Evolutionary conservation across 208 protist genomes (phyloP).

Genomic region (Kentomonas sorsogonicus): DNA sequence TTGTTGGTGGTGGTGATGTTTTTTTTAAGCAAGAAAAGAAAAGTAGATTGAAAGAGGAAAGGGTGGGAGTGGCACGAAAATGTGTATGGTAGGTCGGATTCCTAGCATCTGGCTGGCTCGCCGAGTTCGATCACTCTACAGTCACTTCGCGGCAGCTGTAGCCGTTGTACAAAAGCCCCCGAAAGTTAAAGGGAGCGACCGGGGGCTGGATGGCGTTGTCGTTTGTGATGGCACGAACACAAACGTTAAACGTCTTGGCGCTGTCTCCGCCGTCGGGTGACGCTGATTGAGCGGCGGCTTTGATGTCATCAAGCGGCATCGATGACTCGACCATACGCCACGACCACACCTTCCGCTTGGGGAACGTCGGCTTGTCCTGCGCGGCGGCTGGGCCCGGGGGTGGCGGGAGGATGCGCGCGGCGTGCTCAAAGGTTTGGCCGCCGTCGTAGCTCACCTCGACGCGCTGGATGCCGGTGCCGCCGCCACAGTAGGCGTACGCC

Average conservation of each 20-base stretch:
- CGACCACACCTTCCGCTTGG: conserved; percentile 30
- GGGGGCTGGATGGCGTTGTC: conserved; percentile 27
- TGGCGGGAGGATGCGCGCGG: conserved; percentile 16
- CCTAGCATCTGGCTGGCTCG: neutral
- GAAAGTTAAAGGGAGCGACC: conserved; percentile 23
- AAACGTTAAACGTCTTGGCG: conserved; percentile 10
- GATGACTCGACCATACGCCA: conserved; percentile 29
- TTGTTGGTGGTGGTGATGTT: too few relatives aligned
- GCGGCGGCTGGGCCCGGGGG: conserved; percentile 1
- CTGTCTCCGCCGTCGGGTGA: conserved; percentile 17
- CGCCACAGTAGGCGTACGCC: conserved; percentile 68
- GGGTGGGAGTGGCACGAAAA: neutral
- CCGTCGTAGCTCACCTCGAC: conserved; percentile 81
- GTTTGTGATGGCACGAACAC: conserved; percentile 26
- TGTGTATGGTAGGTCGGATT: neutral
- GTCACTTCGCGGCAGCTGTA: conserved; percentile 30
- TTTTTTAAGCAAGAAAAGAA: conserved; percentile 2
- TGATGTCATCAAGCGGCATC: conserved; percentile 24
- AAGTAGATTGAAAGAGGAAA: neutral
- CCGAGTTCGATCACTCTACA: conserved; percentile 9
- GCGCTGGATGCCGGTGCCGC: conserved; percentile 63
- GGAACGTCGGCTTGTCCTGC: conserved; percentile 10
- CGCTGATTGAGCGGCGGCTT: too few relatives aligned
- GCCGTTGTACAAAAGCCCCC: conserved; percentile 37
- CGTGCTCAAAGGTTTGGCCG: conserved; percentile 52